Evolutionary conservation across 2,329 filamentous ascomycete genomes (phyloP).

Genomic region (Cladosporium oxysporum): DNA sequence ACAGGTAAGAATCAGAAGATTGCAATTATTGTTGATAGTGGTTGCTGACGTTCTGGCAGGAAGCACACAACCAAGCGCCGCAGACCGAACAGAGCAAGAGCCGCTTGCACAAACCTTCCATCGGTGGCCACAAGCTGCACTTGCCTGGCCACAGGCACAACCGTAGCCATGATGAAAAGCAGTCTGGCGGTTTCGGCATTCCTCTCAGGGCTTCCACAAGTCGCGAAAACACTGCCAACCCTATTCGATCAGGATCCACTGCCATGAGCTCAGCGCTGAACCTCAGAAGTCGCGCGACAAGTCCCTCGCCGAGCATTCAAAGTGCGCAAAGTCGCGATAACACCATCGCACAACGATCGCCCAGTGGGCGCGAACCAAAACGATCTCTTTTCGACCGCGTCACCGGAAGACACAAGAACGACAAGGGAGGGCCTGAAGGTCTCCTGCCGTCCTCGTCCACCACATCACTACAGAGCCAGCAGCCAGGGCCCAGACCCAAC

Average conservation of each 20-base stretch:
- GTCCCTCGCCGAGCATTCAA: conserved; percentile 75
- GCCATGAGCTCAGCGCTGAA: conserved; percentile 52
- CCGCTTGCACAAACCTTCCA: conserved; percentile 40
- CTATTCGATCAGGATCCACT: conserved; percentile 51
- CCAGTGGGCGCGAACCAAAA: conserved; percentile 50
- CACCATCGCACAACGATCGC: conserved; percentile 54
- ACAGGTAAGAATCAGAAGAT: conserved; percentile 28
- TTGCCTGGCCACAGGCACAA: conserved; percentile 70
- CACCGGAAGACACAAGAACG: conserved; percentile 51
- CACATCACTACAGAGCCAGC: conserved; percentile 41
- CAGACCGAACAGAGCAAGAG: conserved; percentile 35
- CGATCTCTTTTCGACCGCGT: conserved; percentile 57
- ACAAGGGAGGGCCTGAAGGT: conserved; percentile 38
- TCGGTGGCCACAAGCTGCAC: conserved; percentile 61
- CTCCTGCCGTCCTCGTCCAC: conserved; percentile 44
- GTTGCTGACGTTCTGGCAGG: conserved; percentile 7
- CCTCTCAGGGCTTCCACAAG: conserved; percentile 71
- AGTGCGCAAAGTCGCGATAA: conserved; percentile 57
- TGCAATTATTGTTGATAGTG: background rate
- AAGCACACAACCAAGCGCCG: conserved; percentile 8
- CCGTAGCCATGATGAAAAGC: conserved; percentile 61
- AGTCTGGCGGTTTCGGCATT: conserved; percentile 45
- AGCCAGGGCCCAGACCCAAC: conserved; percentile 29
- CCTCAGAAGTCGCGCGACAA: conserved; percentile 67
- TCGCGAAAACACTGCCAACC: conserved; percentile 69